phyloP scores from a whole-genome alignment of 768 basidiomycete species.

The Lyophyllum atratum region DNA sequence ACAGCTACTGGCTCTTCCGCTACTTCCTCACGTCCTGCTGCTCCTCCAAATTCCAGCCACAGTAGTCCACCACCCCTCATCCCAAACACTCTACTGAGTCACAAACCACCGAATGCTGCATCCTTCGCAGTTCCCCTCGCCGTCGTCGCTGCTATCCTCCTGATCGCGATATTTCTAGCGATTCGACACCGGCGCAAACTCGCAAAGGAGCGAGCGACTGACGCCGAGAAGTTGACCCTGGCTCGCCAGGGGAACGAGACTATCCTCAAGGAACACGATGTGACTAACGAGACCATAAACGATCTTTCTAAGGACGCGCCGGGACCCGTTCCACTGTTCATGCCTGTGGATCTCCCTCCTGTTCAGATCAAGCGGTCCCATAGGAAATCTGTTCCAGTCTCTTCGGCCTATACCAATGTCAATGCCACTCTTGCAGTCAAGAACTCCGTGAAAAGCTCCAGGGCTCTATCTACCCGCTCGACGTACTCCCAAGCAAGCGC shows the following conservation, averaged over 20 bases:
- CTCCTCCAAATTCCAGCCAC: neutral
- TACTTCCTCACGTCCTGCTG: neutral
- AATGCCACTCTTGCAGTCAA: neutral
- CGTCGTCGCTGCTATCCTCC: constrained; percentile 28
- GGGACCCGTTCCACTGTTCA: constrained; percentile 22
- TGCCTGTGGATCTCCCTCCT: constrained; percentile 13
- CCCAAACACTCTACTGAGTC: constrained; percentile 24
- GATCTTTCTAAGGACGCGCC: constrained; percentile 16
- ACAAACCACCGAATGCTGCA: constrained; percentile 25
- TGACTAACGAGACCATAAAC: constrained; percentile 19
- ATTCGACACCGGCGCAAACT: constrained; percentile 29
- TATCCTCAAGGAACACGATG: constrained; percentile 19
- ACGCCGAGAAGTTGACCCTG: constrained; percentile 21
- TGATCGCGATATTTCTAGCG: constrained; percentile 29
- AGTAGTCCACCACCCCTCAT: constrained; percentile 3
- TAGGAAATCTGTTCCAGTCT: constrained; percentile 10
- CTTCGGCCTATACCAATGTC: constrained; percentile 11
- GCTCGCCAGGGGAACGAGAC: constrained; percentile 16
- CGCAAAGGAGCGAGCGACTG: constrained; percentile 15
- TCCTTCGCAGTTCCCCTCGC: constrained; percentile 37
- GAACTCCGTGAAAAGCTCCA: constrained; percentile 2
- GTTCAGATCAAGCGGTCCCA: constrained; percentile 3
- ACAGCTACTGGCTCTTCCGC: neutral
- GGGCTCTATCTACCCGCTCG: constrained; percentile 8
- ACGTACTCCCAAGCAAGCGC: neutral